Conservation (phyloP, 2,329 filamentous ascomycete species). For the Diaporthe citriasiana region DNA sequence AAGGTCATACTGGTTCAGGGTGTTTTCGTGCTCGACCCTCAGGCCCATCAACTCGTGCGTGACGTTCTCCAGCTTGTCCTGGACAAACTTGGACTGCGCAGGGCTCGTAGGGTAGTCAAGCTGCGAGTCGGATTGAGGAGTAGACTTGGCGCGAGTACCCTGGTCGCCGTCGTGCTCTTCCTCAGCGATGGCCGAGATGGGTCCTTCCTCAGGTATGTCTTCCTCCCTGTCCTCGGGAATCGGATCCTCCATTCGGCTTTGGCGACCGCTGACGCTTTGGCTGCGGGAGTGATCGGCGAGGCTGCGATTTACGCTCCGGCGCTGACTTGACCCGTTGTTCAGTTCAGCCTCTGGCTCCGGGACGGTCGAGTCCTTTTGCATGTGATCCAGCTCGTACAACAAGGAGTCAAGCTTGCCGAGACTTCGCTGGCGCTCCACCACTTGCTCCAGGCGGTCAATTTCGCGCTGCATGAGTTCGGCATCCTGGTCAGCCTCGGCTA, state of each 20-base stretch:
- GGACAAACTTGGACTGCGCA: slow-evolving; percentile 86
- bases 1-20: slow-evolving; percentile 83
- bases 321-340: slow-evolving; percentile 59
- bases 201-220: slow-evolving; percentile 46
- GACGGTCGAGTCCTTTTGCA: slow-evolving; percentile 71
- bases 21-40: slow-evolving; percentile 89
- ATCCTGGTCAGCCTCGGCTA: slow-evolving; percentile 96
- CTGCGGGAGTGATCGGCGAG: slow-evolving; percentile 67
- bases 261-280: slow-evolving; percentile 67
- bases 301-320: slow-evolving; percentile 57
- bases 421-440: slow-evolving; percentile 94
- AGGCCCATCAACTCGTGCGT: slow-evolving; percentile 93
- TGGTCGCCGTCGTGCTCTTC: slow-evolving; percentile 52
- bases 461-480: slow-evolving; percentile 97
- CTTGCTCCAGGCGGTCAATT: slow-evolving; percentile 92
- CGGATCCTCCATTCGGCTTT: slow-evolving; percentile 66
- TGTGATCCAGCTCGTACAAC: slow-evolving; percentile 88
- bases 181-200: slow-evolving; percentile 44
- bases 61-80: slow-evolving; percentile 92
- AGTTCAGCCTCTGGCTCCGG: slow-evolving; percentile 54
- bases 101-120: slow-evolving; percentile 71
- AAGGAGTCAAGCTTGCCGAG: slow-evolving; percentile 95
- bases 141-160: slow-evolving; percentile 51
- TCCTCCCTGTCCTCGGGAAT: slow-evolving; percentile 69
- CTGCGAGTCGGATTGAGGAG: slow-evolving; percentile 40